A percentile compares a stretch with the other conserved stretches of the same genome.
These are phyloP conservation scores for Beta lomatogona DNA, from an alignment of 179 eudicot genomes.

Conservation along the genomic window DNA sequence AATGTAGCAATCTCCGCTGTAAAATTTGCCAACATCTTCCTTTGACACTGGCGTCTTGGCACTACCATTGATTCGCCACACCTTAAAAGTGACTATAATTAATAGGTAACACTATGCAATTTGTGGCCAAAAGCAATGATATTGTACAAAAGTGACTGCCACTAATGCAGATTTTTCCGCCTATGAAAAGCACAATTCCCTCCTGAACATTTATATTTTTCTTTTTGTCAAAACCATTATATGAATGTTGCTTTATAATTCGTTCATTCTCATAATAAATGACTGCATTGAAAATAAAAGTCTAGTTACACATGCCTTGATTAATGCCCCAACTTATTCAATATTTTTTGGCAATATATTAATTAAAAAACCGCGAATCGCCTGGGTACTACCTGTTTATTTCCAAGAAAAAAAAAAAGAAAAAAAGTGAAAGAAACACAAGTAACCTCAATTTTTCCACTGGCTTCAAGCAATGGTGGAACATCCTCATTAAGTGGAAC, in stretches of 20 bases:
- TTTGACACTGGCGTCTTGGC: slow-evolving; percentile 77
- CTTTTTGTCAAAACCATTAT: neutral
- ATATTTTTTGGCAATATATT: neutral
- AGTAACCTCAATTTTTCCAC: slow-evolving; percentile 87
- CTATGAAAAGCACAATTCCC: neutral
- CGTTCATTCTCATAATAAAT: neutral
- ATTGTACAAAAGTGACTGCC: neutral
- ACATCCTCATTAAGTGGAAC: slow-evolving; percentile 88
- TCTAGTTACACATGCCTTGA: neutral
- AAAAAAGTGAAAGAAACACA: neutral
- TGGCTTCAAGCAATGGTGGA: slow-evolving; percentile 92
- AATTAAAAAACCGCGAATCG: neutral
- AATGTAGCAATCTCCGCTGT: slow-evolving; percentile 96
- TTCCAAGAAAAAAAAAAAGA: neutral
- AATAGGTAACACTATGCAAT: neutral
- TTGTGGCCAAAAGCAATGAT: slow-evolving; percentile 6
- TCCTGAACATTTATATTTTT: neutral
- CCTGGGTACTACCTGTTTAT: neutral
- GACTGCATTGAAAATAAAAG: neutral
- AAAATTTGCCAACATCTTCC: slow-evolving; percentile 92
- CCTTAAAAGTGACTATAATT: slow-evolving; percentile 47
- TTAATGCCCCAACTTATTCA: neutral
- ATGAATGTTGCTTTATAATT: neutral
- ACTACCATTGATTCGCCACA: slow-evolving; percentile 90
- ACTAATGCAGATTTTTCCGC: neutral